Evolutionary conservation across 257 asterid species (phyloP), one percentile per base, ranked within the genome.

Genomic region (Plantago major): DNA sequence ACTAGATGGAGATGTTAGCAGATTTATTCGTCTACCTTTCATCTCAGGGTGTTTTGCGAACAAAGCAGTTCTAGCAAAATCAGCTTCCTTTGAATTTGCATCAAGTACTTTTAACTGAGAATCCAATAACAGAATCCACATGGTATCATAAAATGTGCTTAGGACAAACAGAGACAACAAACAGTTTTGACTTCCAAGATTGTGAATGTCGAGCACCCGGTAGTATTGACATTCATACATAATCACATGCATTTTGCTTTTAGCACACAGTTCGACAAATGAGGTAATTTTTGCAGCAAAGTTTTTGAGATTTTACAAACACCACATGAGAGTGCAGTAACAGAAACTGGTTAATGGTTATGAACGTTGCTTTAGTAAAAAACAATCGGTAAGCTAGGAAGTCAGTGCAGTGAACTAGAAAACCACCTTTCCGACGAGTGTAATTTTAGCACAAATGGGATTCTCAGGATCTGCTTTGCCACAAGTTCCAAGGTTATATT

Each of bases 31-130:
- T 76, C 73, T 78, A 88, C 98, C 71, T 80, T 68, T 61, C 98
- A 91, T 91, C 72, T 77, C 94, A 16, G 92, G 85, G 72, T 90
- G 98, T 74, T 90, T 90, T 0, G 80, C 28, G 69, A 90, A 88
- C 67, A 90, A 5, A 26, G 87, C 92, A 66, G 79, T 54, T 82
- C 62, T 76, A 66, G 90, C 98, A 70, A 76, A 70, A 75, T 73
- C 81, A 13, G 75, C 83, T 71, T 91, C 98, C 33, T 82, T 65
- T 3, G 92, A 65, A 55, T 70, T 76, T 62, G 66, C 79, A 58
- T 79, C 66, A 0, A 90, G 55, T 74, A 69, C 57, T 57, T 82
- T 76, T 66, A 88, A 75, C 98, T 91, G 80, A 68, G 74, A 65
- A 52, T 46, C 38, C 58, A 62, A 63, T 44, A 66, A 13, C 50